Evolutionary conservation across 176 grass and related monocot genomes (phyloP).

Genomic region (Leersia perrieri): DNA sequence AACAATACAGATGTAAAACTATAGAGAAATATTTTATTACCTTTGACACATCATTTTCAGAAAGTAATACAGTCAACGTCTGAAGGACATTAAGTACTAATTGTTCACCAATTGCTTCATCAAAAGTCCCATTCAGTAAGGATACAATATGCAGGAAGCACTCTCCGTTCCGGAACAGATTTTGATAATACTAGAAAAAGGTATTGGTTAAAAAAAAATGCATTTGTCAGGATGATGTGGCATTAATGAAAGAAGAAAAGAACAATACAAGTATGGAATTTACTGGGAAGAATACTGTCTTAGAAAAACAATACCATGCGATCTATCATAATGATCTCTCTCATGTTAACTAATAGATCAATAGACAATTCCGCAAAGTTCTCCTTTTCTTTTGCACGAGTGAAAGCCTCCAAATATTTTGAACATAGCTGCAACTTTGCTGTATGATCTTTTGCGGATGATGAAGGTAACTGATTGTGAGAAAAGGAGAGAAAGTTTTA

Average conservation of each 20-base stretch:
- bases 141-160: constrained; percentile 98
- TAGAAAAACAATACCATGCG: constrained; percentile 49
- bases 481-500: constrained; percentile 38
- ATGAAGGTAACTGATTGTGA: constrained; percentile 59
- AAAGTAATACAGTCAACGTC: constrained; percentile 78
- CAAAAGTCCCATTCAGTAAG: constrained; percentile 85
- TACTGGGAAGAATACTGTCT: constrained; percentile 9
- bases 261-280: constrained; percentile 13
- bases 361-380: constrained; percentile 73
- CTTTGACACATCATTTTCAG: constrained; percentile 81
- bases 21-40: constrained; percentile 42
- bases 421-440: constrained; percentile 89
- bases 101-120: constrained; percentile 72
- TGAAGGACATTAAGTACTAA: constrained; percentile 91
- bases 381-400: constrained; percentile 73
- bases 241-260: constrained; percentile 34
- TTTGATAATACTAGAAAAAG: constrained; percentile 85
- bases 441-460: constrained; percentile 68
- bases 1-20: constrained; percentile 22
- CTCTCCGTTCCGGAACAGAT: constrained; percentile 74
- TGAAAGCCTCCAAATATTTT: constrained; percentile 87
- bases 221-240: not conserved
- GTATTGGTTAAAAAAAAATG: constrained; percentile 14
- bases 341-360: constrained; percentile 86
- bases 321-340: constrained; percentile 86